Evolutionary conservation across 192 early-diverging fungal genomes (phyloP).

Genomic region (Umbelopsis sp.): DNA sequence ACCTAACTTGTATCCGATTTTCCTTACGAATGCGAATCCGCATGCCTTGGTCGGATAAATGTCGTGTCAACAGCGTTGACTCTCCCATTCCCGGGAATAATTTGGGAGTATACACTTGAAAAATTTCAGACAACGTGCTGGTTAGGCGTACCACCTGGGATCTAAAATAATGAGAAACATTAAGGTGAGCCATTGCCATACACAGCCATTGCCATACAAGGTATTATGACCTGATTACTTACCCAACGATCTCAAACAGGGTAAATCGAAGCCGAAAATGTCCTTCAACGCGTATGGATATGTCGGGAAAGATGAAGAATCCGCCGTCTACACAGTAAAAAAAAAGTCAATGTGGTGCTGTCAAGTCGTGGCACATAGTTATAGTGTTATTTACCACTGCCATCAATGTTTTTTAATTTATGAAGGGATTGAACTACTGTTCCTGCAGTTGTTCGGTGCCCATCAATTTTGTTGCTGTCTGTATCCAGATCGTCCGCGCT

Average conservation of each 20-base stretch:
- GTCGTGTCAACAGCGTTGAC: constrained; percentile 80
- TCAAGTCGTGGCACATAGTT: background rate
- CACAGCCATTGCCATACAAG: too few species aligned
- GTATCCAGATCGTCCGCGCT: background rate
- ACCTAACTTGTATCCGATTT: constrained; percentile 11
- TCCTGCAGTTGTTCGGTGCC: constrained; percentile 89
- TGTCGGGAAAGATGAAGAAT: constrained; percentile 94
- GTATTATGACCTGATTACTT: constrained; percentile 18
- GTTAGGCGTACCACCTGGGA: constrained; percentile 46
- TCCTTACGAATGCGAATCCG: constrained; percentile 93
- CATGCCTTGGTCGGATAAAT: constrained; percentile 92
- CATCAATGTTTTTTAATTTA: constrained; percentile 83
- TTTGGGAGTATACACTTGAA: constrained; percentile 89
- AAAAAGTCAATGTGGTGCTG: background rate
- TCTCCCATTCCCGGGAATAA: constrained; percentile 96
- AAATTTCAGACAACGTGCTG: constrained; percentile 68
- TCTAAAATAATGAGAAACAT: constrained; percentile 38
- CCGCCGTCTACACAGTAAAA: constrained; percentile 63
- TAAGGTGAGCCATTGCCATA: constrained; percentile 21
- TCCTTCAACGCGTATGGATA: constrained; percentile 92
- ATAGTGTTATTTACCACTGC: constrained; percentile 43
- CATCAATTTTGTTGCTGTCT: constrained; percentile 55
- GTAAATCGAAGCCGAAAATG: constrained; percentile 80
- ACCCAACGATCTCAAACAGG: constrained; percentile 86
- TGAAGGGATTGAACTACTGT: constrained; percentile 93